Base-by-base conservation (phyloP, 257 asterid species). In the Solanum raphanifolium region DNA sequence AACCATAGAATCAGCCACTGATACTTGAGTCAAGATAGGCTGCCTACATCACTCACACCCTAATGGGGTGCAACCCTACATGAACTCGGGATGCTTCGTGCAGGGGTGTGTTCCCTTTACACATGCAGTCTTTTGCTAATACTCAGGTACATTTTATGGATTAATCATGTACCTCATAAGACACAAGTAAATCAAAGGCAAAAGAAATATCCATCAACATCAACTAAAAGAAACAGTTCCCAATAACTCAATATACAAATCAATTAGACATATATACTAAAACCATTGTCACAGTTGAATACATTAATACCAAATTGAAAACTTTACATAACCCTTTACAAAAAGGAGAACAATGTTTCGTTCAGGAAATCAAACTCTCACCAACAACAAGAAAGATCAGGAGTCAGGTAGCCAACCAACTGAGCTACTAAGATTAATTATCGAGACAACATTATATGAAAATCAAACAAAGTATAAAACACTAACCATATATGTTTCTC, bases 401-500 rank as follows among this genome's bases (percentile, higher is more conserved):
- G 62, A 48, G 21, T 13, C 65, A 6, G 9, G 10, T 20, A 55
- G 1, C 9, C 65, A 55, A 23, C 29, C 69, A 60, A 60, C 29
- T 55, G 25, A 60, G 27, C 29, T 55, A 55, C 65, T 55, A 20
- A 55, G 10, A 55, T 55, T 55, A 20, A 55, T 55, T 55, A 55
- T 7, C 25, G 65, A 55, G 25, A 39, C n/a, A 41, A 78, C 25
- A 41, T 8, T 7, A 34, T 78, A 78, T 76, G 23, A 39, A 69
- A 76, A 12, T 2, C n/a, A 25, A 76, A 38, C 34, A 41, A 78
- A 79, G 10, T 13, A 15, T 41, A 52, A 79, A 25, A 15, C 13
- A 43, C 66, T 43, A 81, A 81, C 85, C 41, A 78, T 43, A 25
- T 13, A 23, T 11, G 25, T 12, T 48, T 16, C 69, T 93, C 94